Conservation (phyloP, 257 asterid genomes). For the Gentiana macrophylla region DNA sequence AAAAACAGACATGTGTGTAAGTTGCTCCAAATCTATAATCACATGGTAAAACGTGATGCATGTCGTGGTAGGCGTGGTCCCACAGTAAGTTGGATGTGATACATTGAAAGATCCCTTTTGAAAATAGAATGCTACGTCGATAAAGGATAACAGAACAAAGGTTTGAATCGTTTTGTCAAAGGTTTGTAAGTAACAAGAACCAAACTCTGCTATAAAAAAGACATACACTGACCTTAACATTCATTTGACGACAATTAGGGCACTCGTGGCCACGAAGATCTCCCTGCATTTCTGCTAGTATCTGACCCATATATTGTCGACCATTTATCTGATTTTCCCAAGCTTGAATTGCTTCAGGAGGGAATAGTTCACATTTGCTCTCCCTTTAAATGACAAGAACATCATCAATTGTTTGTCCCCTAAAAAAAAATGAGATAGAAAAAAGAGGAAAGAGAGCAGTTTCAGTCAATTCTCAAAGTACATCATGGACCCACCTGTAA, state of each 20-base stretch:
- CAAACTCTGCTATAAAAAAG: background rate
- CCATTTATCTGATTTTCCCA: constrained; percentile 64
- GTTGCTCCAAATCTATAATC: too few relatives aligned
- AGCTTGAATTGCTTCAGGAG: constrained; percentile 44
- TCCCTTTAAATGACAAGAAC: constrained; percentile 32
- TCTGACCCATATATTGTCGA: constrained; percentile 42
- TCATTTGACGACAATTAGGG: constrained; percentile 59
- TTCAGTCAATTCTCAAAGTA: background rate
- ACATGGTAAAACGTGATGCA: too few relatives aligned
- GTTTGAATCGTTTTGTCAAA: too few relatives aligned
- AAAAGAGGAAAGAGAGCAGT: background rate
- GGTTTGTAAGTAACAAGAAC: background rate
- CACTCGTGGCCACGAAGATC: constrained; percentile 39
- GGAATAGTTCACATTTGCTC: constrained; percentile 62
- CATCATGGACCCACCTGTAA: constrained; percentile 42
- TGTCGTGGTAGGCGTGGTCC: too few relatives aligned
- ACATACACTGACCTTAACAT: constrained; percentile 46
- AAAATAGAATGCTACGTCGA: too few relatives aligned
- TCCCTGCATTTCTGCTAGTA: constrained; percentile 35
- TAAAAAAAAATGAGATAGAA: background rate
- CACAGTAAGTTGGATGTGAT: too few relatives aligned
- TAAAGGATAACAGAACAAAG: too few relatives aligned
- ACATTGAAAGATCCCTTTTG: too few relatives aligned
- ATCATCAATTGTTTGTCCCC: constrained; percentile 6
- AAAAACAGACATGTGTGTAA: too few relatives aligned